Evolutionary conservation across 495 filamentous ascomycete genomes (phyloP).

Genomic region (Hypoxylon subgilvum): DNA sequence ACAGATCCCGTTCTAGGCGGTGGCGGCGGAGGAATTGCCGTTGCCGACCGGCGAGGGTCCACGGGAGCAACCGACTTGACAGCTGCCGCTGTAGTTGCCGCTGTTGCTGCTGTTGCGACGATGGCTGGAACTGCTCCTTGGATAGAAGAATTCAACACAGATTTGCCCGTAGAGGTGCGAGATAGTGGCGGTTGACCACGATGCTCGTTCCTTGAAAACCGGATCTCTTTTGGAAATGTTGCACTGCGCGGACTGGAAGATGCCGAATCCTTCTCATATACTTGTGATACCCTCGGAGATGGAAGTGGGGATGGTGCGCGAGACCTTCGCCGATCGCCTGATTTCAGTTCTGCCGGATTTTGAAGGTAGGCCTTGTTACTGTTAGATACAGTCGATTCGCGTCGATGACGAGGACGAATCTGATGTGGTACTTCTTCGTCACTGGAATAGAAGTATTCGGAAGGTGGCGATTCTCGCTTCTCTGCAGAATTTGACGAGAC

Average conservation of each 20-base stretch:
- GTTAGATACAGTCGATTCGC: constrained; percentile 13
- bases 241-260: constrained; percentile 43
- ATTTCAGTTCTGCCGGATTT: constrained; percentile 21
- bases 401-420: constrained; percentile 16
- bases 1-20: constrained; percentile 17
- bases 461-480: constrained; percentile 18
- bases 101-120: constrained; percentile 19
- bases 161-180: constrained; percentile 31
- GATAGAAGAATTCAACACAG: constrained; percentile 23
- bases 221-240: constrained; percentile 44
- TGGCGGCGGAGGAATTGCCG: constrained; percentile 22
- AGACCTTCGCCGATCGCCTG: constrained; percentile 24
- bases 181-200: constrained; percentile 41
- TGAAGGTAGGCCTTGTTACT: constrained; percentile 11
- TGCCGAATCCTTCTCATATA: constrained; percentile 30
- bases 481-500: constrained; percentile 21
- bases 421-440: constrained; percentile 32
- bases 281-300: constrained; percentile 30
- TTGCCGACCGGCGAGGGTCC: constrained; percentile 31
- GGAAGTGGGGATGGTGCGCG: constrained; percentile 33
- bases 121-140: constrained; percentile 30
- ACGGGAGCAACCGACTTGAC: constrained; percentile 25
- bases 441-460: constrained; percentile 38
- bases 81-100: constrained; percentile 28
- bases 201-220: constrained; percentile 36